A percentile compares a stretch with the other conserved stretches of the same genome.
Evolutionary conservation across 768 basidiomycete species (phyloP).

Genomic region (Hydnomerulius pinastri): DNA sequence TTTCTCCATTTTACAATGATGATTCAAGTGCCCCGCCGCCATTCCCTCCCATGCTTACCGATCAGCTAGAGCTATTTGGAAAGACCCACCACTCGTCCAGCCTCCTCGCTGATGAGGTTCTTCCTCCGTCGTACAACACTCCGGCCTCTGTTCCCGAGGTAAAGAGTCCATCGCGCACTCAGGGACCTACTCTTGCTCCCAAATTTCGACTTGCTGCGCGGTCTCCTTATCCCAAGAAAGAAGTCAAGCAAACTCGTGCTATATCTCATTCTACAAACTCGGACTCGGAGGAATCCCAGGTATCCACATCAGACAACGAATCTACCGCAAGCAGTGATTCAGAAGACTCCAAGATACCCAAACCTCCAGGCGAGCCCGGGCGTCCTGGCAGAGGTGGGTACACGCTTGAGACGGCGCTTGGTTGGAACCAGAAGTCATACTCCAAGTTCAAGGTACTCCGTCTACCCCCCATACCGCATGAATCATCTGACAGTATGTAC

Average conservation of each 20-base stretch:
- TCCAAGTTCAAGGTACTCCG: constrained; percentile 20
- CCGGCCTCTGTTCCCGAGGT: no score
- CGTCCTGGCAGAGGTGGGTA: constrained; percentile 26
- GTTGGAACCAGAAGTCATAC: constrained; percentile 21
- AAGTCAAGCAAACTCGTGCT: not conserved
- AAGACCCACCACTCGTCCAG: not conserved
- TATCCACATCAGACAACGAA: not conserved
- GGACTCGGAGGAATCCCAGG: no score
- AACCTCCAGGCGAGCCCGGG: constrained; percentile 26
- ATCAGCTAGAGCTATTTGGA: constrained; percentile 4
- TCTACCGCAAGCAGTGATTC: not conserved
- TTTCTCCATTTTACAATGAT: constrained; percentile 1
- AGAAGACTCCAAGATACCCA: constrained; percentile 23
- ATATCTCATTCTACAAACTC: not conserved
- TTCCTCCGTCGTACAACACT: not conserved
- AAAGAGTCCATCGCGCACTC: no score
- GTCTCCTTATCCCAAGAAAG: not conserved
- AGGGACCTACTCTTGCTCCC: no score
- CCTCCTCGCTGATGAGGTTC: constrained; percentile 2
- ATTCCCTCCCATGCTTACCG: not conserved
- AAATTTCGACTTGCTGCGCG: no score
- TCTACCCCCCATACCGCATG: not conserved
- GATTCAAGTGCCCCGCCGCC: not conserved
- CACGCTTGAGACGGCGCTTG: constrained; percentile 18
- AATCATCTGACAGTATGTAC: not conserved